Evolutionary conservation across 176 grass and related monocot genomes (phyloP).

Genomic region (Chloris gayana): DNA sequence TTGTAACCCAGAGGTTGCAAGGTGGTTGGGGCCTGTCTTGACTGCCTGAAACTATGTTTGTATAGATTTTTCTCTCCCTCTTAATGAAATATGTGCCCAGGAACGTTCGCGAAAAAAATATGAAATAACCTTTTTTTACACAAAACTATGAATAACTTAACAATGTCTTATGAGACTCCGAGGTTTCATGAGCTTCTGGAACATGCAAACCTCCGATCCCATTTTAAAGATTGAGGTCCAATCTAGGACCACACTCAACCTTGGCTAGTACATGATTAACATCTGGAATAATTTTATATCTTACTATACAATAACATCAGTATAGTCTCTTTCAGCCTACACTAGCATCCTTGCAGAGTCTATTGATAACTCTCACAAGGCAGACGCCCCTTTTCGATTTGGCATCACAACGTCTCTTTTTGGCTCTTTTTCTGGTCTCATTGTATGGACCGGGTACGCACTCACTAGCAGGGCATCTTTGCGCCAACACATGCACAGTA

Average conservation of each 20-base stretch:
- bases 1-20: too few relatives aligned
- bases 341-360: neutral
- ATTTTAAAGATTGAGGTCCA: neutral
- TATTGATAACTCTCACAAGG: neutral
- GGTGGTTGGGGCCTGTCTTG: too few relatives aligned
- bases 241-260: neutral
- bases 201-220: neutral
- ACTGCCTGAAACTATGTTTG: too few relatives aligned
- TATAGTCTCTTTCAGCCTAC: neutral
- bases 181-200: neutral
- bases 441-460: neutral
- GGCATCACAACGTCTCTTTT: neutral
- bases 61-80: too few relatives aligned
- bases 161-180: too few relatives aligned
- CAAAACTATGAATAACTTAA: too few relatives aligned
- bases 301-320: neutral
- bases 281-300: neutral
- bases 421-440: neutral
- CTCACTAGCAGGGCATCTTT: conserved; percentile 7
- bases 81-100: too few relatives aligned
- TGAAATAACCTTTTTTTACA: too few relatives aligned
- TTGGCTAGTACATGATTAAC: neutral
- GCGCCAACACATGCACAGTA: neutral
- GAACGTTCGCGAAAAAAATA: too few relatives aligned
- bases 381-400: neutral